Evolutionary conservation across 768 basidiomycete species (phyloP).

Genomic region (Lactarius tabidus): DNA sequence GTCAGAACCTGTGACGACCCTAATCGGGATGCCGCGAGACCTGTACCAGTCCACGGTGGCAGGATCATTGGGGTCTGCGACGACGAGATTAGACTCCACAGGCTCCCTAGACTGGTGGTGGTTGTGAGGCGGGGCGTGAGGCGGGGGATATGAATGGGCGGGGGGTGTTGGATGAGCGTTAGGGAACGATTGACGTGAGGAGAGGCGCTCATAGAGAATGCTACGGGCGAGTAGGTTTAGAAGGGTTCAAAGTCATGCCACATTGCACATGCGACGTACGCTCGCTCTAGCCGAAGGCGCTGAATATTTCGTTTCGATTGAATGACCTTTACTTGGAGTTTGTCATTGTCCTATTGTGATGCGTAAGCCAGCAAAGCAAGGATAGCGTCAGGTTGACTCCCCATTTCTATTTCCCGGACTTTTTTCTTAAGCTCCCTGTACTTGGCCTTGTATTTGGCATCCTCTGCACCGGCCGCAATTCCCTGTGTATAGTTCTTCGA

Average conservation of each 20-base stretch:
- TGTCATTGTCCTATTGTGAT: slow-evolving; percentile 74
- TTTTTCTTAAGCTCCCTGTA: slow-evolving; percentile 87
- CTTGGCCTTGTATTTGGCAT: slow-evolving; percentile 82
- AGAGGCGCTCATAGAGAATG: slow-evolving; percentile 75
- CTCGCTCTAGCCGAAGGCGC: slow-evolving; percentile 83
- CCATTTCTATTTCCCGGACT: slow-evolving; percentile 81
- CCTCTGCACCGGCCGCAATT: slow-evolving; percentile 76
- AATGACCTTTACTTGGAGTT: slow-evolving; percentile 74
- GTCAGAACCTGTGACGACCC: slow-evolving; percentile 45
- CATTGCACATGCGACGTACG: slow-evolving; percentile 49
- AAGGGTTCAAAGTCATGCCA: slow-evolving; percentile 26
- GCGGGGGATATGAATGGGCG: slow-evolving; percentile 28
- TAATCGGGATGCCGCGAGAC: slow-evolving; percentile 45
- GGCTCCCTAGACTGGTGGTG: slow-evolving; percentile 17
- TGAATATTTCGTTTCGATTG: slow-evolving; percentile 79
- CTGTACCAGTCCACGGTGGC: slow-evolving; percentile 44
- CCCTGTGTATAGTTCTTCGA: slow-evolving; percentile 49
- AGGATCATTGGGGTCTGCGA: slow-evolving; percentile 44
- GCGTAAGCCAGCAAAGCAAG: slow-evolving; percentile 6
- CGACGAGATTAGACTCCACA: slow-evolving; percentile 4
- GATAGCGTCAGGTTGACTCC: slow-evolving; percentile 37
- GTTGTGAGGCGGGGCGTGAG: slow-evolving; percentile 19
- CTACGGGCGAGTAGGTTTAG: slow-evolving; percentile 34
- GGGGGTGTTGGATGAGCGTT: slow-evolving; percentile 29
- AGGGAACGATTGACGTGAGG: slow-evolving; percentile 36